Evolutionary conservation across 306 rosid species (phyloP).

Genomic region (Vicia villosa): DNA sequence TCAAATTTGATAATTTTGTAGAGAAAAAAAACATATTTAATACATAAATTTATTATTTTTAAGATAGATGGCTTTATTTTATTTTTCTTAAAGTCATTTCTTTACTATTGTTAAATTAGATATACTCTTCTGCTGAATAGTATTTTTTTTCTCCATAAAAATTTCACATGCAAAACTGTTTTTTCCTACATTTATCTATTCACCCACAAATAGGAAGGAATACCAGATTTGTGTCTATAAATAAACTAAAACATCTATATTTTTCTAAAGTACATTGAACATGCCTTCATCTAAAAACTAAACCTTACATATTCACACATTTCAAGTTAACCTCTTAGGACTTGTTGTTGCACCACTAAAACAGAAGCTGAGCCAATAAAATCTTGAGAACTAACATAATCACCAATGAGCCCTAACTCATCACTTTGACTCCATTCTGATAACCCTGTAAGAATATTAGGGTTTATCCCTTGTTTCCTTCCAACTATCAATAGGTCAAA

Average conservation of each 20-base stretch:
- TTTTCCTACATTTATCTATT: not conserved
- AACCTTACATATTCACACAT: constrained; percentile 21
- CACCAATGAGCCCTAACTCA: constrained; percentile 78
- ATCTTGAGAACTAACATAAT: constrained; percentile 71
- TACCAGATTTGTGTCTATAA: not conserved
- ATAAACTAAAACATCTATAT: not conserved
- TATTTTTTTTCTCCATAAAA: not conserved
- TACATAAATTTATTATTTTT: too few species aligned
- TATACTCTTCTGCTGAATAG: too few species aligned
- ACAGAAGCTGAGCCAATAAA: constrained; percentile 61
- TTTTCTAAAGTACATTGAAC: constrained; percentile 6
- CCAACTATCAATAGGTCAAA: constrained; percentile 76
- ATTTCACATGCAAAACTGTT: not conserved
- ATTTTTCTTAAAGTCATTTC: not conserved
- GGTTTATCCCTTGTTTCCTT: constrained; percentile 76
- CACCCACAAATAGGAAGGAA: not conserved
- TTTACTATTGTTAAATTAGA: not conserved
- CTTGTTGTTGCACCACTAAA: constrained; percentile 73
- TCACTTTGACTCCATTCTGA: constrained; percentile 62
- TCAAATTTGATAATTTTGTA: too few species aligned
- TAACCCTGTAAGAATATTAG: constrained; percentile 56
- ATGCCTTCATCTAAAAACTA: constrained; percentile 27
- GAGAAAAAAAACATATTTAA: too few species aligned
- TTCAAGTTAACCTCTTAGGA: constrained; percentile 49
- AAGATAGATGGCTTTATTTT: not conserved